These are phyloP conservation scores for Elongisporangium undulatum DNA, from an alignment of 352 stramenopile genomes.

Conservation along the genomic window DNA sequence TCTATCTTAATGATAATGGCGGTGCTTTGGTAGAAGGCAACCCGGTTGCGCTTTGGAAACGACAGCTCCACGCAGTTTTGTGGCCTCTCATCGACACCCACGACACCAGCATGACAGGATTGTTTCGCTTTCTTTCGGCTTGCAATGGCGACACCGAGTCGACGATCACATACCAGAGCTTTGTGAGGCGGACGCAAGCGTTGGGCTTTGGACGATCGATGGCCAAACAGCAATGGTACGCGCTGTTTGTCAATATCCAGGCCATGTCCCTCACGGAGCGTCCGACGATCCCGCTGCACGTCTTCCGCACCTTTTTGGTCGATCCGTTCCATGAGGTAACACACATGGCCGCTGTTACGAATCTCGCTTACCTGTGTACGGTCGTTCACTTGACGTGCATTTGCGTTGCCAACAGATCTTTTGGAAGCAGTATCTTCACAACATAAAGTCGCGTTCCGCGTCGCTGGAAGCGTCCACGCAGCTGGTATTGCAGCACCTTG, in stretches of 20 bases:
- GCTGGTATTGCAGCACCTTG: neutral
- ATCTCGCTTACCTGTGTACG: slow-evolving; percentile 1
- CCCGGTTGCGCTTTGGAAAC: slow-evolving; percentile 15
- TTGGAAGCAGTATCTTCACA: slow-evolving; percentile 24
- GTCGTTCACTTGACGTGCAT: neutral
- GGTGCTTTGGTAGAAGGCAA: slow-evolving; percentile 8
- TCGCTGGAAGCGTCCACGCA: neutral
- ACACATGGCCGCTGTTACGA: neutral
- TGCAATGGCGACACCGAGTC: neutral
- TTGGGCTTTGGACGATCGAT: slow-evolving; percentile 15
- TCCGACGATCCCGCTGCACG: slow-evolving; percentile 14
- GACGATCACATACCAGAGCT: slow-evolving; percentile 5
- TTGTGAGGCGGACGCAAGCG: slow-evolving; percentile 12
- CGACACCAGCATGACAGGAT: slow-evolving; percentile 9
- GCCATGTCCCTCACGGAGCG: slow-evolving; percentile 7
- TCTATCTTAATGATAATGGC: neutral
- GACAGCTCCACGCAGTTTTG: slow-evolving; percentile 20
- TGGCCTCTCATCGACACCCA: slow-evolving; percentile 14
- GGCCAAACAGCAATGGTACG: slow-evolving; percentile 34
- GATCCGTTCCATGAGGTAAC: slow-evolving; percentile 40
- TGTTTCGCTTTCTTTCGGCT: slow-evolving; percentile 14
- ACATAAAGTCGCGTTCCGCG: neutral
- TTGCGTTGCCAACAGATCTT: slow-evolving; percentile 14
- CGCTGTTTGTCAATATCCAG: slow-evolving; percentile 29
- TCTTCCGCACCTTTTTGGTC: slow-evolving; percentile 30